Percentiles rank a stretch among this genome's conserved stretches.
These are phyloP conservation scores for Naegleria gruberi DNA, from an alignment of 208 protist genomes.

Conservation along the genomic window DNA sequence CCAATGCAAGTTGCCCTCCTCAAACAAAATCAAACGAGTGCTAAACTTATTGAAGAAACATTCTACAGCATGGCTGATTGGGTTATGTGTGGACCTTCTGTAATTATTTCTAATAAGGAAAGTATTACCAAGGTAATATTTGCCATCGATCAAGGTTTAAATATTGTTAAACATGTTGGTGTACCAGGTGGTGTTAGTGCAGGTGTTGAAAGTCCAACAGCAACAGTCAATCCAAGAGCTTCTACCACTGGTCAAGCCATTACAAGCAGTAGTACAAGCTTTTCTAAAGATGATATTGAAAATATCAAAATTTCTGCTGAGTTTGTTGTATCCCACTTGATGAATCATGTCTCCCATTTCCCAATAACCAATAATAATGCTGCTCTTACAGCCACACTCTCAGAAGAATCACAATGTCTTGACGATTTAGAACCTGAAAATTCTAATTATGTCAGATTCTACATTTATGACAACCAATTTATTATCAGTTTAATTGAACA, in stretches of 20 bases:
- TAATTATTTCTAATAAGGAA: neutral
- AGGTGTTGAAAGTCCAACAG: neutral
- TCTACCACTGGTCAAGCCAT: neutral
- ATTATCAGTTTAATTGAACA: neutral
- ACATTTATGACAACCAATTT: neutral
- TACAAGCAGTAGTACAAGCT: neutral
- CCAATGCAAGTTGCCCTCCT: neutral
- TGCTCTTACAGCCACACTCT: neutral
- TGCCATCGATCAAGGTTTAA: neutral
- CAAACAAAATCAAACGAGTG: neutral
- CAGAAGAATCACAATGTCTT: neutral
- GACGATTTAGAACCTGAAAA: neutral
- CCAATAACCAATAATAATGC: neutral
- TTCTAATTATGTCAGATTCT: neutral
- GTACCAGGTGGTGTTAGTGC: neutral
- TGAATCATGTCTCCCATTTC: neutral
- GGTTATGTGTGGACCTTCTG: neutral
- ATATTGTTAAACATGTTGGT: neutral
- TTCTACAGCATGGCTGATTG: conserved; percentile 6
- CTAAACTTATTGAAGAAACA: neutral
- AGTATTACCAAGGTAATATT: neutral
- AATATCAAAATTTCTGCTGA: neutral
- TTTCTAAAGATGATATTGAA: neutral
- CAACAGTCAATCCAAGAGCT: neutral
- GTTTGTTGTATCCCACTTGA: neutral